A percentile compares a stretch with the other conserved stretches of the same genome.
Conservation (phyloP, 2,329 filamentous ascomycete species). For the Aspergillus sp. region DNA sequence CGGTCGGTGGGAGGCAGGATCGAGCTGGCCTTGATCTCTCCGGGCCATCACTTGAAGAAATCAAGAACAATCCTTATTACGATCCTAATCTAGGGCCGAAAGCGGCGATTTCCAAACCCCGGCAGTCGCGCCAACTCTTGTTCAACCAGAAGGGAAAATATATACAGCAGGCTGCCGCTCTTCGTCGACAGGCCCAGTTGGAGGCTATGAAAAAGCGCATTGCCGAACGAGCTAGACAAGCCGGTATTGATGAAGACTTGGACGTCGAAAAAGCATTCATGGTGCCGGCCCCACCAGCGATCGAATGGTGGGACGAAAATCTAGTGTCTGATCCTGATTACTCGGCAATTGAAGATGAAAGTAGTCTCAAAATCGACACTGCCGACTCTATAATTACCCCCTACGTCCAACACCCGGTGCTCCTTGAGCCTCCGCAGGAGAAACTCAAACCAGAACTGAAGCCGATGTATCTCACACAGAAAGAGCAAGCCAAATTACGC, state of each 20-base stretch:
- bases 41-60: conserved; percentile 58
- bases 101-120: conserved; percentile 57
- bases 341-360: conserved; percentile 63
- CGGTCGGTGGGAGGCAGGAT: conserved; percentile 41
- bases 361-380: conserved; percentile 69
- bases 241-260: conserved; percentile 88
- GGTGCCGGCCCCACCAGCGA: conserved; percentile 76
- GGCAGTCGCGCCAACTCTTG: conserved; percentile 72
- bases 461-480: conserved; percentile 86
- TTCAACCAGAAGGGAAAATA: conserved; percentile 98
- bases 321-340: conserved; percentile 76
- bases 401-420: conserved; percentile 90
- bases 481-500: conserved; percentile 87
- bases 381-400: conserved; percentile 85
- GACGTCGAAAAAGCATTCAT: conserved; percentile 88
- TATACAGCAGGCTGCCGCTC: conserved; percentile 86
- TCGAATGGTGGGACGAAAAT: conserved; percentile 98
- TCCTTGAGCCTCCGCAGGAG: conserved; percentile 88
- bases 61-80: conserved; percentile 76
- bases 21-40: conserved; percentile 55
- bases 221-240: conserved; percentile 80
- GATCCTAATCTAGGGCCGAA: conserved; percentile 67
- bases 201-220: conserved; percentile 95
- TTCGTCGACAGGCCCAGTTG: conserved; percentile 81
- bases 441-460: conserved; percentile 76